phyloP scores from a whole-genome alignment of 2,329 filamentous ascomycete genomes.

The Aspergillus ochraceus region DNA sequence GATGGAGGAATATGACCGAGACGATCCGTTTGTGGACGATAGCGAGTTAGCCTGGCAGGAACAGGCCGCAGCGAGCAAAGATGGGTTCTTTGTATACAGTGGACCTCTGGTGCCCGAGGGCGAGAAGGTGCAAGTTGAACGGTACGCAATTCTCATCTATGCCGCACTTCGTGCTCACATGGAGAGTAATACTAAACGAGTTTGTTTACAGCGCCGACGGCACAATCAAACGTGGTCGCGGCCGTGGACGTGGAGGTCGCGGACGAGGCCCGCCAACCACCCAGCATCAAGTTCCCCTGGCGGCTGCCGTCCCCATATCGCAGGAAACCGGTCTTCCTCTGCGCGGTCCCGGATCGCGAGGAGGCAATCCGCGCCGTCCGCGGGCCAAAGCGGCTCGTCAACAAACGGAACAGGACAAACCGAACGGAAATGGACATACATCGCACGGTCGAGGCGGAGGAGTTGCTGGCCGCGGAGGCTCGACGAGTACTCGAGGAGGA shows the following conservation, averaged over 20 bases:
- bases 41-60: conserved; percentile 95
- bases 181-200: conserved; percentile 19
- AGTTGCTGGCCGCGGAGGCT: conserved; percentile 27
- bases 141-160: conserved; percentile 44
- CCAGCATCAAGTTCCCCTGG: conserved; percentile 70
- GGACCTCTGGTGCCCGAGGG: conserved; percentile 86
- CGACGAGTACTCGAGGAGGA: conserved; percentile 26
- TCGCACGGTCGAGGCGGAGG: conserved; percentile 31
- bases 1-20: conserved; percentile 66
- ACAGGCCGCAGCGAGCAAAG: conserved; percentile 87
- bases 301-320: conserved; percentile 81
- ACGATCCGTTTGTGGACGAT: conserved; percentile 77
- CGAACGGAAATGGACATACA: conserved; percentile 51
- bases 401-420: conserved; percentile 77
- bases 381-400: conserved; percentile 83
- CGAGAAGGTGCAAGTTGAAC: conserved; percentile 69
- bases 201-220: conserved; percentile 63
- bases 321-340: conserved; percentile 83
- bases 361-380: conserved; percentile 75
- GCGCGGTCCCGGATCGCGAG: conserved; percentile 68
- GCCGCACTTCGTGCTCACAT: conserved; percentile 11
- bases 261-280: conserved; percentile 62
- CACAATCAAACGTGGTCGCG: conserved; percentile 64
- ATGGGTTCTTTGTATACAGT: conserved; percentile 97
- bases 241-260: conserved; percentile 55